Evolutionary conservation across 2,329 filamentous ascomycete species (phyloP).

Genomic region (Aspergillus arachidicola): DNA sequence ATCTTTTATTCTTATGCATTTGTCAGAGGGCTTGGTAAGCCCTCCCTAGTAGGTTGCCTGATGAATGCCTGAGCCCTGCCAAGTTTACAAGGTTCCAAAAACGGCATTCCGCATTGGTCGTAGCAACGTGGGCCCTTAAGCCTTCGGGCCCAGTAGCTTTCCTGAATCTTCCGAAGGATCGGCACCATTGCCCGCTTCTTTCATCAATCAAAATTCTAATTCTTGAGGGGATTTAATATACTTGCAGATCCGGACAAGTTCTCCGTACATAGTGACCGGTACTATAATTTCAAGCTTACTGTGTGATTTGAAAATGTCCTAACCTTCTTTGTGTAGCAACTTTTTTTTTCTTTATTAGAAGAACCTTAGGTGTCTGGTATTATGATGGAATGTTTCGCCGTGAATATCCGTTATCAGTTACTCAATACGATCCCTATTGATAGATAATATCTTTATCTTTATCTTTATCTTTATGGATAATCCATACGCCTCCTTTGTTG

Average conservation of each 20-base stretch:
- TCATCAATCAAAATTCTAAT: neutral
- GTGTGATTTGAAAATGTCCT: neutral
- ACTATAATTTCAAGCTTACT: conserved; percentile 1
- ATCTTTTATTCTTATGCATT: neutral
- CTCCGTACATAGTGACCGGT: neutral
- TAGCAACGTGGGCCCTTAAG: neutral
- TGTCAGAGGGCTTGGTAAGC: neutral
- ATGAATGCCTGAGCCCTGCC: neutral
- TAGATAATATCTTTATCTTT: neutral
- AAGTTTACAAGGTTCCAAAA: neutral
- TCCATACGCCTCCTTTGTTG: neutral
- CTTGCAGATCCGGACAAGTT: neutral
- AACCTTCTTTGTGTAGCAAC: neutral
- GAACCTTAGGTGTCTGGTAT: neutral
- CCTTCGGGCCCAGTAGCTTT: neutral
- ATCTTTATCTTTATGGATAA: neutral
- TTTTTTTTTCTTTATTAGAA: neutral
- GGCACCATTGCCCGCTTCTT: neutral
- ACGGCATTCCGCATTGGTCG: neutral
- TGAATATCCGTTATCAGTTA: neutral
- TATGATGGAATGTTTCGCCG: neutral
- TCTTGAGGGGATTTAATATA: conserved; percentile 2
- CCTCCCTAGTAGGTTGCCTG: neutral
- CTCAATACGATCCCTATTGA: neutral
- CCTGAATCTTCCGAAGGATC: conserved; percentile 3